Percentiles rank a stretch among this genome's conserved stretches.
Conservation (phyloP, 2,329 filamentous ascomycete species). For the Aspergillus puulaauensis region DNA sequence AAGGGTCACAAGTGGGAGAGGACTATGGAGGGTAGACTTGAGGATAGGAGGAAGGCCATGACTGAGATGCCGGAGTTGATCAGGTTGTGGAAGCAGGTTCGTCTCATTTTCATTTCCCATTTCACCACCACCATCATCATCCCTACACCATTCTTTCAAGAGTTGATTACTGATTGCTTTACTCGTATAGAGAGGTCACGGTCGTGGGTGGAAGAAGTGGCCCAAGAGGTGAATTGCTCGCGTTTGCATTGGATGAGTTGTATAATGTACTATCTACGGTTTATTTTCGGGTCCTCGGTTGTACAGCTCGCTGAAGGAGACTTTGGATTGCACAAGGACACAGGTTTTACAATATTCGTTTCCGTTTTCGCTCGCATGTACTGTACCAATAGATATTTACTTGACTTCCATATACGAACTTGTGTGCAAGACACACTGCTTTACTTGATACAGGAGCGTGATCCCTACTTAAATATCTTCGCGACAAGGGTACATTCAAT, state of each 20-base stretch:
- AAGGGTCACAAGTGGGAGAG: slow-evolving; percentile 96
- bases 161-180: slow-evolving; percentile 33
- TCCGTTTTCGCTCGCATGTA: slow-evolving; percentile 9
- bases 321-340: slow-evolving; percentile 12
- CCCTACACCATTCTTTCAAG: neutral
- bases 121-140: too few relatives aligned
- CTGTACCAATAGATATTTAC: slow-evolving; percentile 21
- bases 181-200: slow-evolving; percentile 63
- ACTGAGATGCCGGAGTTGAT: slow-evolving; percentile 91
- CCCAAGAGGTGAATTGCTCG: slow-evolving; percentile 50
- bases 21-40: slow-evolving; percentile 77
- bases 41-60: slow-evolving; percentile 89
- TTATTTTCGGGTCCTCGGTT: slow-evolving; percentile 10
- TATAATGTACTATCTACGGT: slow-evolving; percentile 18
- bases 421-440: slow-evolving; percentile 6
- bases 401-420: slow-evolving; percentile 2
- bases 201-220: slow-evolving; percentile 73
- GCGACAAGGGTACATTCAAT: neutral
- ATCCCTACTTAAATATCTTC: neutral
- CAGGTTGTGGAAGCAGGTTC: slow-evolving; percentile 86
- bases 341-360: slow-evolving; percentile 12
- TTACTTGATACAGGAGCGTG: neutral
- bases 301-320: slow-evolving; percentile 1
- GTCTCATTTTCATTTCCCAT: slow-evolving; percentile 28
- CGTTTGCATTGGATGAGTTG: slow-evolving; percentile 6